These are phyloP conservation scores for Saccharomycopsis amapae DNA, from an alignment of 805 yeast genomes.

Conservation along the genomic window DNA sequence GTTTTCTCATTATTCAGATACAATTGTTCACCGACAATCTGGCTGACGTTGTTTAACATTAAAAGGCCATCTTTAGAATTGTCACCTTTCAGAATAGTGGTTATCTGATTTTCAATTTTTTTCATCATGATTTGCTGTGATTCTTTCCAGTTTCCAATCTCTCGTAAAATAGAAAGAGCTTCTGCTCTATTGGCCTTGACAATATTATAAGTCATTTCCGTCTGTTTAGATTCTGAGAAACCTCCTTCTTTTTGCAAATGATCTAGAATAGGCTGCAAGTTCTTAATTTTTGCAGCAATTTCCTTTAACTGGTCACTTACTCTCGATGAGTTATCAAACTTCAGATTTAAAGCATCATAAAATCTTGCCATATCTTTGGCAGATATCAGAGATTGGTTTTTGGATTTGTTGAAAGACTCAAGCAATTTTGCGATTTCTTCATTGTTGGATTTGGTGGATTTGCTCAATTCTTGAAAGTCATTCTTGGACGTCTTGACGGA, in stretches of 20 bases:
- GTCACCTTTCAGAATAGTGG: background rate
- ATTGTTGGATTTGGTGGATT: conserved; percentile 7
- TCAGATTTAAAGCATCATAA: background rate
- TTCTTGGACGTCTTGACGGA: conserved; percentile 9
- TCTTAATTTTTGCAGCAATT: background rate
- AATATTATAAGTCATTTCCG: conserved; percentile 17
- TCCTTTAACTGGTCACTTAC: background rate
- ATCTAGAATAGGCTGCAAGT: conserved; percentile 1
- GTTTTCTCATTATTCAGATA: conserved; percentile 6
- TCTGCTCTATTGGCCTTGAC: conserved; percentile 17
- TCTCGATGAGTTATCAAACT: conserved; percentile 1
- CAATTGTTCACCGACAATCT: conserved; percentile 14
- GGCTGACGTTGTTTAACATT: conserved; percentile 15
- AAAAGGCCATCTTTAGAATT: conserved; percentile 3
- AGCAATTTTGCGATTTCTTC: conserved; percentile 9
- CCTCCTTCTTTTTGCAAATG: conserved; percentile 8
- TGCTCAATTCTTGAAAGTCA: conserved; percentile 7
- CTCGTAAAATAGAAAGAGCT: conserved; percentile 11
- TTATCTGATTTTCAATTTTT: conserved; percentile 11
- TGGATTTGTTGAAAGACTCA: background rate
- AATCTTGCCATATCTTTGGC: background rate
- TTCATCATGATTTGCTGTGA: conserved; percentile 4
- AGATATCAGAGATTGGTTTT: background rate
- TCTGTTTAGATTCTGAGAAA: conserved; percentile 10
- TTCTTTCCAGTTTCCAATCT: conserved; percentile 5